These are phyloP conservation scores for Pezicula radicicola DNA, from an alignment of 2,329 filamentous ascomycete species.

Conservation along the genomic window DNA sequence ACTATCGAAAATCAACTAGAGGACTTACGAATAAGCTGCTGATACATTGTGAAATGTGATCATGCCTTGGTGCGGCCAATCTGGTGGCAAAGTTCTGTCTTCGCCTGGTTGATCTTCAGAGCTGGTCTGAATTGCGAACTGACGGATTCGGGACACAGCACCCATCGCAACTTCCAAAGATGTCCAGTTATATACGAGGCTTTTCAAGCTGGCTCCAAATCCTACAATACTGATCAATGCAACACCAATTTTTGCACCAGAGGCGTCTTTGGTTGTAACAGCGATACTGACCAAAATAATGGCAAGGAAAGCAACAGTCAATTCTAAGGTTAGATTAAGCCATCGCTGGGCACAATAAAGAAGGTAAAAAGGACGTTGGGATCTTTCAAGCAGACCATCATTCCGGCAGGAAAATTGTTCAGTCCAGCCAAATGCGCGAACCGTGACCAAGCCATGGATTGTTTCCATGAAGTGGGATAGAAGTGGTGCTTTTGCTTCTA, in stretches of 20 bases:
- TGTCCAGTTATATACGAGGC: constrained; percentile 41
- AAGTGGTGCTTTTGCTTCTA: constrained; percentile 41
- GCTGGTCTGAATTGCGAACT: constrained; percentile 24
- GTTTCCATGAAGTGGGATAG: constrained; percentile 47
- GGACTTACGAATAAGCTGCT: constrained; percentile 1
- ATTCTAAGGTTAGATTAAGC: constrained; percentile 52
- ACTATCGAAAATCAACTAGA: background rate
- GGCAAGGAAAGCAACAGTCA: constrained; percentile 13
- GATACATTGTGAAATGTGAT: constrained; percentile 1
- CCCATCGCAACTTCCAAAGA: constrained; percentile 54
- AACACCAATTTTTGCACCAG: constrained; percentile 2
- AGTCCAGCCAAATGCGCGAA: constrained; percentile 44
- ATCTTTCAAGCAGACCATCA: constrained; percentile 42
- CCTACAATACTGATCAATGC: constrained; percentile 3
- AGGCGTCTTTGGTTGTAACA: background rate
- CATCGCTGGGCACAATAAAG: constrained; percentile 54
- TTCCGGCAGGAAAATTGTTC: background rate
- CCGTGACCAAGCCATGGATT: constrained; percentile 39
- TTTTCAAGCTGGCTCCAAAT: constrained; percentile 1
- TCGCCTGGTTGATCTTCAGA: constrained; percentile 39
- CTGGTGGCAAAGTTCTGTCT: background rate
- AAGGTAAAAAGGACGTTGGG: constrained; percentile 54
- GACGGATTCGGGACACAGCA: constrained; percentile 47
- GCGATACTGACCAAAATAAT: constrained; percentile 7
- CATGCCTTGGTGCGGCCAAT: background rate